Evolutionary conservation across 2,329 filamentous ascomycete species (phyloP).

Genomic region (Pestalotiopsis sp.): DNA sequence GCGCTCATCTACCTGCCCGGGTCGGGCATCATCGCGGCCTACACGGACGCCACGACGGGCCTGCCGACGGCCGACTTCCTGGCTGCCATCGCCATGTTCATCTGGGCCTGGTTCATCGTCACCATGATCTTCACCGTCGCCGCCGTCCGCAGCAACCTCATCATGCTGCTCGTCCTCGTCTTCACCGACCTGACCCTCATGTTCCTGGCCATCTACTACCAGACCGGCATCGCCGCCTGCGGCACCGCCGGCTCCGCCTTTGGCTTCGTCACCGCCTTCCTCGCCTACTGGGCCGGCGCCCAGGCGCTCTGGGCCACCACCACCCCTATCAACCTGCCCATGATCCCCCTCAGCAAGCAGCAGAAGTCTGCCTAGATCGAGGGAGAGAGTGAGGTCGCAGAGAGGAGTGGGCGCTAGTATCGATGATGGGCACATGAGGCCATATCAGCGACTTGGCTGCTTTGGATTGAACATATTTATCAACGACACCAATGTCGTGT

Average conservation of each 20-base stretch:
- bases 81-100: conserved; percentile 71
- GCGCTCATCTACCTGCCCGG: conserved; percentile 40
- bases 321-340: not conserved
- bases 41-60: conserved; percentile 33
- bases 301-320: not conserved
- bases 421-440: too few species aligned
- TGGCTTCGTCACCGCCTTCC: conserved; percentile 2
- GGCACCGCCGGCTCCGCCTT: not conserved
- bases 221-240: conserved; percentile 1
- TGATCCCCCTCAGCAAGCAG: conserved; percentile 1
- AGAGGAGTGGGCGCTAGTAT: too few species aligned
- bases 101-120: conserved; percentile 72
- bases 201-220: not conserved
- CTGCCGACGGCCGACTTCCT: conserved; percentile 24
- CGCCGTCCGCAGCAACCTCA: conserved; percentile 5
- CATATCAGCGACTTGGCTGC: too few species aligned
- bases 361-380: not conserved
- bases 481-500: too few species aligned
- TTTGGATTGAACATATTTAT: too few species aligned
- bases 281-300: conserved; percentile 1
- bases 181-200: conserved; percentile 5
- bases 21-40: conserved; percentile 37
- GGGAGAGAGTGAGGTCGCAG: too few species aligned
- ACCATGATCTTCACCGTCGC: conserved; percentile 10
- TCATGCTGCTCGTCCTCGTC: conserved; percentile 7